Base-by-base conservation (phyloP, 805 yeast genomes). In the Wickerhamomyces ciferrii region DNA sequence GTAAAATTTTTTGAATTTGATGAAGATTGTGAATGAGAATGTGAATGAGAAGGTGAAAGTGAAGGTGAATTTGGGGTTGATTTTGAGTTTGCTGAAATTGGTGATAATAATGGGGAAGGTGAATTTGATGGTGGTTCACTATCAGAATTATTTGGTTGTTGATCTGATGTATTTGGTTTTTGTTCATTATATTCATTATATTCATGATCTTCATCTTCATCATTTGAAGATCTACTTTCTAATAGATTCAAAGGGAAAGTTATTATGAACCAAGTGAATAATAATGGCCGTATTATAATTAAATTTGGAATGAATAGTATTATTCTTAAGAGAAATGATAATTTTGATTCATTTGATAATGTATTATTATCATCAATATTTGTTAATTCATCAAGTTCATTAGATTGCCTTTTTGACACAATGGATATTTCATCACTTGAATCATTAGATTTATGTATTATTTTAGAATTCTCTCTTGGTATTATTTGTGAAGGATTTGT, bases 241-340 rank as follows among this genome's bases (percentile, higher is more conserved):
- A 79, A 56, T 17, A 77, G 55, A 46, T 71, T 67, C 49, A 82
- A 63, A 0, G 91, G 91, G 55, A 74, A 78, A 2, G 82, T 71
- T 6, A 78, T 47, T n/a, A 83, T 49, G 43, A 66, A 70, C 76
- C 86, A 72, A 2, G 74, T 39, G 42, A 74, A 67, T 5, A 65
- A 49, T 15, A 79, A 47, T 2, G 91, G 90, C 46, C 72, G 73
- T n/a, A 76, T 50, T 5, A 83, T 51, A 7, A 83, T 43, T 37
- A 72, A 53, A 49, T 76, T 72, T 9, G 85, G 83, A 1, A 79
- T 42, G 49, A 75, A 79, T 29, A 75, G 53, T 38, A 76, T 27
- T 6, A 68, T 53, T 11, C 42, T 51, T 10, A 54, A 54, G 6
- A 50, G 58, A 23, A 54, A 52, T 1, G 52, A 53, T 2, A 55